These are phyloP conservation scores for Boletus vermiculosoides DNA, from an alignment of 768 basidiomycete genomes.

Conservation along the genomic window DNA sequence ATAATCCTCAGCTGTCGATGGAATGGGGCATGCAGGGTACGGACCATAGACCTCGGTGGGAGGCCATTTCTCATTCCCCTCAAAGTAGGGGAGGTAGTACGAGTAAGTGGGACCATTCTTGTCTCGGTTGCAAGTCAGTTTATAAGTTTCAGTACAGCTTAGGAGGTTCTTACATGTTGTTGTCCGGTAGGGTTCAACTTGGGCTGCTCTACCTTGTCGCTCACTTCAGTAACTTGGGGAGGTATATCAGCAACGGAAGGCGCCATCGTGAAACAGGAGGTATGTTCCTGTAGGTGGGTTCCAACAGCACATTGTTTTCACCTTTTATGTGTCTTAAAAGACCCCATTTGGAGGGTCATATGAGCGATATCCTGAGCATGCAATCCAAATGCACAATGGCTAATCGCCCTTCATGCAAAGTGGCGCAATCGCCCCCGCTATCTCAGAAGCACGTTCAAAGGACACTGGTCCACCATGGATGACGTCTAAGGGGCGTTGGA, in stretches of 20 bases:
- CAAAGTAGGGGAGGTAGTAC: slow-evolving; percentile 48
- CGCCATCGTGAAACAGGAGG: slow-evolving; percentile 3
- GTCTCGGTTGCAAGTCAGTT: neutral
- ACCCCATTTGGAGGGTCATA: neutral
- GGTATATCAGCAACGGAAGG: slow-evolving; percentile 12
- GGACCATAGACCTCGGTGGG: slow-evolving; percentile 38
- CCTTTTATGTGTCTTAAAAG: neutral
- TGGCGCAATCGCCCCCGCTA: neutral
- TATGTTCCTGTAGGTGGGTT: too few species aligned
- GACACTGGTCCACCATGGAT: neutral
- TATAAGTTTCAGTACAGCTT: neutral
- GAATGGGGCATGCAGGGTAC: neutral
- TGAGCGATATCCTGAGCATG: neutral
- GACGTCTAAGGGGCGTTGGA: neutral
- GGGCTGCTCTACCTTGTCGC: slow-evolving; percentile 3
- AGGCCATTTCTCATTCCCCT: slow-evolving; percentile 49
- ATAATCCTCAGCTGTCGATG: neutral
- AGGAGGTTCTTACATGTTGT: neutral
- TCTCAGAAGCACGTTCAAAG: neutral
- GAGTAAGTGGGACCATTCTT: slow-evolving; percentile 47
- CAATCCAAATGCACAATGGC: neutral
- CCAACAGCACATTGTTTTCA: neutral
- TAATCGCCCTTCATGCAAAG: neutral
- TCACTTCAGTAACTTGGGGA: slow-evolving; percentile 1
- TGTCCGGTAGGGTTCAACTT: slow-evolving; percentile 2